Base-by-base conservation (phyloP, 2,329 filamentous ascomycete genomes). In the Alternaria viburni region DNA sequence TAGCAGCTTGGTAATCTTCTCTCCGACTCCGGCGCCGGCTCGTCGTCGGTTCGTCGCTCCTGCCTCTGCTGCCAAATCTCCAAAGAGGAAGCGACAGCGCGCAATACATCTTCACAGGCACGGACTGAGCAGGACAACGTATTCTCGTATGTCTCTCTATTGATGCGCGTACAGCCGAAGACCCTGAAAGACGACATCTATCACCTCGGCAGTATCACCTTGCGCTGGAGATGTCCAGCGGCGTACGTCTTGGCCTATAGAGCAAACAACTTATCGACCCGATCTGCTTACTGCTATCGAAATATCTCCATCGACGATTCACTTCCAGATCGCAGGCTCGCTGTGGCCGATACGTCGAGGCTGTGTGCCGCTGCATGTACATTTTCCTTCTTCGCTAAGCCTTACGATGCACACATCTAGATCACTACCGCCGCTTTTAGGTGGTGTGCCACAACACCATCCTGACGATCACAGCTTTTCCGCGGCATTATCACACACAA, bases 371-470 rank as follows among this genome's bases (percentile, higher is more conserved):
- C 46, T 50, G 44, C 49, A 47, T 50, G 25, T 50, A 50, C 46
- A 50, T 50, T 41, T 41, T 50, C 46, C 46, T 30, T 50, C 25
- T 50, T 30, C 44, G 28, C 28, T 59, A 32, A 55, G 50, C 41
- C 56, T 45, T 59, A 50, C 30, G 13, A 32, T 50, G 21, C 50
- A 44, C 41, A 45, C 41, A 21, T 63, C 51, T 63, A 59, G 61
- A 36, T 63, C 50, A 6, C 44, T 44, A 56, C 59, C 23, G 57
- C 51, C 36, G 25, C 57, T 46, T 23, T 30, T 41, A 46, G 5
- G 30, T 19, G 23, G 30, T 30, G 32, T 50, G 21, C 17, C 13
- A 25, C 43, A 45, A 32, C 23, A 46, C 36, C 23, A 30, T 54
- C 21, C 15, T 30, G 36, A 41, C 26, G 19, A 10, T 41, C 49